Percentiles rank a stretch among this genome's conserved stretches.
Evolutionary conservation across 139 green algal species (phyloP).

Genomic region (Choricystis sp.): DNA sequence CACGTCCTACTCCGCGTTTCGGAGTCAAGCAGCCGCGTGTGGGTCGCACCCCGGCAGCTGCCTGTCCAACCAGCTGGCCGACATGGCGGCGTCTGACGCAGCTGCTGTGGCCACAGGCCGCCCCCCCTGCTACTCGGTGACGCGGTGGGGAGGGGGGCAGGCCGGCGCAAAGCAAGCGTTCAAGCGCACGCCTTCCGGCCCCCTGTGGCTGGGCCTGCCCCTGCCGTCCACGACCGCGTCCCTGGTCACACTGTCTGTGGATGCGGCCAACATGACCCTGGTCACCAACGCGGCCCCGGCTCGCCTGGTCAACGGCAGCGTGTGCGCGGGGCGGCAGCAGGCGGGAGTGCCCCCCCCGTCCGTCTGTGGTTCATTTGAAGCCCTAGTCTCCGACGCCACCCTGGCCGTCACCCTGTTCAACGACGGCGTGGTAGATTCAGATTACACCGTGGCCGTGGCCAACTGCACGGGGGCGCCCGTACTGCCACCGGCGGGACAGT

Average conservation of each 20-base stretch:
- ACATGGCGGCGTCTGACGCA: conserved; percentile 27
- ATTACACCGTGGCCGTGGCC: conserved; percentile 19
- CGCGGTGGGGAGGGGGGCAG: conserved; percentile 20
- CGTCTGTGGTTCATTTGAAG: conserved; percentile 24
- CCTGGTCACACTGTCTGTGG: neutral
- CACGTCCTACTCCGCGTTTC: conserved; percentile 28
- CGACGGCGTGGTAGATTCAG: conserved; percentile 22
- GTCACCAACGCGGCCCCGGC: neutral
- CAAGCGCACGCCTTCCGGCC: too few species aligned
- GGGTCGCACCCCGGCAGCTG: conserved; percentile 15
- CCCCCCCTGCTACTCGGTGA: conserved; percentile 36
- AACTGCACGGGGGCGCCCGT: neutral
- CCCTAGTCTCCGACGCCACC: conserved; percentile 30
- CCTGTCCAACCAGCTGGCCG: conserved; percentile 40
- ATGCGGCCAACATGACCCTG: neutral
- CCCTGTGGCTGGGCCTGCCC: neutral
- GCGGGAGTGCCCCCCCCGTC: neutral
- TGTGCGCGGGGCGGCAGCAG: neutral
- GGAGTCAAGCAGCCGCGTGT: conserved; percentile 7
- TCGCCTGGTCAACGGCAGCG: neutral
- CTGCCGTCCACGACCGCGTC: neutral
- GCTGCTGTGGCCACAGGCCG: conserved; percentile 17
- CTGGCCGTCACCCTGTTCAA: conserved; percentile 36
- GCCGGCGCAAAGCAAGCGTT: conserved; percentile 7
- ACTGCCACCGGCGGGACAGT: neutral